A percentile compares a stretch with the other conserved stretches of the same genome.
Conservation (phyloP, 345 rosid genomes). For the Iberis pinnata region DNA sequence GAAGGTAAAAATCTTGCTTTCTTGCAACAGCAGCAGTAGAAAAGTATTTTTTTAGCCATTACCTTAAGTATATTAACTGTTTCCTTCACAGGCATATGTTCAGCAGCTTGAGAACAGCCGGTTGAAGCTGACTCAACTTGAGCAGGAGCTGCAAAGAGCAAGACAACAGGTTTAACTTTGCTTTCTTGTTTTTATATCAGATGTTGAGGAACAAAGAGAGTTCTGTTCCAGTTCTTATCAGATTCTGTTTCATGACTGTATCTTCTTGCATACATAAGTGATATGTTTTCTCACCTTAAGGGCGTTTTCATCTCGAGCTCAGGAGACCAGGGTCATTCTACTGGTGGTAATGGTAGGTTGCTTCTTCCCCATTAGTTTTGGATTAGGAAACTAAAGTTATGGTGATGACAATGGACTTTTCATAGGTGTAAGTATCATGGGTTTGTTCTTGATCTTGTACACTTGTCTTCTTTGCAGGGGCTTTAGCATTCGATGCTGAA, state of each 20-base stretch:
- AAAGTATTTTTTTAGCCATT: constrained; percentile 6
- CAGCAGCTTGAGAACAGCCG: constrained; percentile 94
- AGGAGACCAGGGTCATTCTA: constrained; percentile 86
- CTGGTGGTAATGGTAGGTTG: constrained; percentile 73
- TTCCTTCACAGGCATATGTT: constrained; percentile 63
- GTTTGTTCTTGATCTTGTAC: constrained; percentile 12
- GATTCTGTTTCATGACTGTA: no score
- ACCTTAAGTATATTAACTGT: constrained; percentile 4
- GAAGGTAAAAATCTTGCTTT: constrained; percentile 43
- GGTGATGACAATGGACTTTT: background rate
- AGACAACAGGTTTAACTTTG: constrained; percentile 67
- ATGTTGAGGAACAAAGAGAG: no score
- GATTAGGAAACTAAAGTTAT: background rate
- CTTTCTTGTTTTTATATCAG: background rate
- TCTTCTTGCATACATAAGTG: background rate
- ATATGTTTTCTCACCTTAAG: constrained; percentile 22
- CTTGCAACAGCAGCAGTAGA: constrained; percentile 1
- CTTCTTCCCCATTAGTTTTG: constrained; percentile 10
- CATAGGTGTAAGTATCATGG: background rate
- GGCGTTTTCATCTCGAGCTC: constrained; percentile 76
- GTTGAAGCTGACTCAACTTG: constrained; percentile 76
- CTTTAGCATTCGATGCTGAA: constrained; percentile 80
- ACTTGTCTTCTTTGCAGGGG: constrained; percentile 44
- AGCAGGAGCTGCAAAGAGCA: constrained; percentile 92
- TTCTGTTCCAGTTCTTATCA: no score